Evolutionary conservation across 208 protist genomes (phyloP).

Genomic region (Acanthamoeba lugdunensis): DNA sequence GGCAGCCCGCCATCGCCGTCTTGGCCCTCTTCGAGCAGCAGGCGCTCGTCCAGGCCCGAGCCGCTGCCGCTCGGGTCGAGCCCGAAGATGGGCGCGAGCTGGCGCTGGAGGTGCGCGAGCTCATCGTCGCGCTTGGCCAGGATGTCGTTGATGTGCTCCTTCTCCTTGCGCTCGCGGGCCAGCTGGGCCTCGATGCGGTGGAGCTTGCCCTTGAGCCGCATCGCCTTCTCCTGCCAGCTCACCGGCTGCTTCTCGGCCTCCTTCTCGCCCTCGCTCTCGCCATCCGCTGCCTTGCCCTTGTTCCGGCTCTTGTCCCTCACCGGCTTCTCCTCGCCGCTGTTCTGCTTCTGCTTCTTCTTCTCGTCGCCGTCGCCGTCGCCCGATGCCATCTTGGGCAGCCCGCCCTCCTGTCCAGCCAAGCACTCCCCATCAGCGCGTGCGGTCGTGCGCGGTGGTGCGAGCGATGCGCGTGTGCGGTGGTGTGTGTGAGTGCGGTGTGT

Average conservation of each 20-base stretch:
- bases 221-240: constrained; percentile 65
- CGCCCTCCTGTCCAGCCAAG: no score
- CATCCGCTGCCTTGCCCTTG: background rate
- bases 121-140: constrained; percentile 42
- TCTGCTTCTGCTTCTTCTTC: no score
- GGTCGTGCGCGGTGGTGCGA: no score
- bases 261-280: background rate
- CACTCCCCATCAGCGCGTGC: no score
- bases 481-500: no score
- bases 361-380: no score
- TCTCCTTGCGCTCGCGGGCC: constrained; percentile 29
- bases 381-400: no score
- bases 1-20: background rate
- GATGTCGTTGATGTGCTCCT: constrained; percentile 23
- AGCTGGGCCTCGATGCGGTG: constrained; percentile 56
- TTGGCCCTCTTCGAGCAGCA: background rate
- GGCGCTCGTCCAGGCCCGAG: background rate
- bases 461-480: no score
- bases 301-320: background rate
- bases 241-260: background rate
- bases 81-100: constrained; percentile 64
- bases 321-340: no score
- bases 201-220: constrained; percentile 59
- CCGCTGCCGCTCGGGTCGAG: background rate
- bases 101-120: constrained; percentile 21